Base-by-base conservation (phyloP, 2,329 filamentous ascomycete genomes). In the Pyricularia grisea region DNA sequence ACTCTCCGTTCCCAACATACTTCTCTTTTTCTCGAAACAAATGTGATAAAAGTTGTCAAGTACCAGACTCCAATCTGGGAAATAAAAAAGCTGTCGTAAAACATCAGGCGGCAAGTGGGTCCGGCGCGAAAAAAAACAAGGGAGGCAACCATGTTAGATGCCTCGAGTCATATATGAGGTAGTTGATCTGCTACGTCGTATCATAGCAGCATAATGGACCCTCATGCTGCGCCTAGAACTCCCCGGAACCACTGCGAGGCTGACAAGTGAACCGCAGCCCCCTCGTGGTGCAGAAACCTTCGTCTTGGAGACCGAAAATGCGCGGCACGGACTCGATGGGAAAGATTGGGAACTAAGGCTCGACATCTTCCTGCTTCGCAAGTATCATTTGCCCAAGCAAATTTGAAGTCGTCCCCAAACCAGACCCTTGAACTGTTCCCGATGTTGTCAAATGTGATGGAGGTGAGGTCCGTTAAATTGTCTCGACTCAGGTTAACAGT, bases 371-470 rank as follows among this genome's bases (percentile, higher is more conserved):
- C 78, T 12, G 76, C 74, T 10, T 74, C 71, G 71, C 81, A 83
- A 64, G 72, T 76, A 68, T 79, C 78, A 72, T 83, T 75, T 42
- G 74, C 78, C 82, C 82, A 84, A 7, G 78, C 77, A 70, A 84
- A 72, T 5, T 75, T 70, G 30, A 83, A 68, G 72, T 84, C 79
- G 71, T 84, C 82, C 67, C 79, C 79, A 81, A 81, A 84, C 81
- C 82, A 84, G 11, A 74, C 11, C 14, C 14, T 20, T n/a, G 77
- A 73, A 42, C 78, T 69, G 3, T 73, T 75, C n/a, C 74, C 74
- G n/a, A 77, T 78, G 14, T 80, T 73, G n/a, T 79, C 77, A 61
- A 84, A 75, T 10, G 77, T 76, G 72, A 85, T 70, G 2, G 78
- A 77, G 1, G 73, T 78, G 58, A 82, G 72, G 61, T 79, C 75